These are phyloP conservation scores for Neurospora tetraspora DNA, from an alignment of 495 filamentous ascomycete genomes.

Conservation along the genomic window DNA sequence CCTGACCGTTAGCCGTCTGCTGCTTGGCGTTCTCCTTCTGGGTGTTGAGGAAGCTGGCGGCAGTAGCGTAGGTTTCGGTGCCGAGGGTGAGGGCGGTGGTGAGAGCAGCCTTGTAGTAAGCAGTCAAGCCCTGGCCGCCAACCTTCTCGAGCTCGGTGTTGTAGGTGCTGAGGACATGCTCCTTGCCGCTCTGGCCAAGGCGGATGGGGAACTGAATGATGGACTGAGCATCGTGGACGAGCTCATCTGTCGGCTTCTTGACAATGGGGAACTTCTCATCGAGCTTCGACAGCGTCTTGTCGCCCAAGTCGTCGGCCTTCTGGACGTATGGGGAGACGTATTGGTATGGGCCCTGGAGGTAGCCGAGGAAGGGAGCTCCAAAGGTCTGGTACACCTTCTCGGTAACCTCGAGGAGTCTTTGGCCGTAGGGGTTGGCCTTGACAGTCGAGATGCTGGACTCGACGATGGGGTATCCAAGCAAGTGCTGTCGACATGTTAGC, in stretches of 20 bases:
- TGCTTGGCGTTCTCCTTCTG: constrained; percentile 56
- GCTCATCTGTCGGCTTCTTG: constrained; percentile 74
- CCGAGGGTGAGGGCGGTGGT: constrained; percentile 64
- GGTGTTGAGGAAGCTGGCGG: constrained; percentile 44
- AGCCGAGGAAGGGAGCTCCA: constrained; percentile 65
- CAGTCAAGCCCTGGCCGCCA: constrained; percentile 55
- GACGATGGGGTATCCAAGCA: constrained; percentile 76
- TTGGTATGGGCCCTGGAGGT: constrained; percentile 64
- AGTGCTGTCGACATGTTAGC: constrained; percentile 47
- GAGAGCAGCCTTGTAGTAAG: constrained; percentile 63
- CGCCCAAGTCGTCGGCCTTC: constrained; percentile 71
- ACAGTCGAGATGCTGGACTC: constrained; percentile 67
- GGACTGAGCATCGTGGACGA: constrained; percentile 55
- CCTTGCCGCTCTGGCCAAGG: constrained; percentile 56
- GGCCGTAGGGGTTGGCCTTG: constrained; percentile 70
- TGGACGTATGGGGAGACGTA: constrained; percentile 74
- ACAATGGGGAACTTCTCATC: constrained; percentile 76
- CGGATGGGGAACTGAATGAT: constrained; percentile 57
- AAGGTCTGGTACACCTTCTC: constrained; percentile 52
- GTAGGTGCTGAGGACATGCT: constrained; percentile 66
- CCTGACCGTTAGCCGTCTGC: constrained; percentile 32
- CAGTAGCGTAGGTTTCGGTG: constrained; percentile 51
- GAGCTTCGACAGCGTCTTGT: constrained; percentile 60
- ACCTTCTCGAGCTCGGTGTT: constrained; percentile 67
- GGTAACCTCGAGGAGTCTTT: constrained; percentile 64